Evolutionary conservation across 2,329 filamentous ascomycete species (phyloP), one percentile per base, ranked within the genome.

Genomic region (Neofusicoccum parvum): DNA sequence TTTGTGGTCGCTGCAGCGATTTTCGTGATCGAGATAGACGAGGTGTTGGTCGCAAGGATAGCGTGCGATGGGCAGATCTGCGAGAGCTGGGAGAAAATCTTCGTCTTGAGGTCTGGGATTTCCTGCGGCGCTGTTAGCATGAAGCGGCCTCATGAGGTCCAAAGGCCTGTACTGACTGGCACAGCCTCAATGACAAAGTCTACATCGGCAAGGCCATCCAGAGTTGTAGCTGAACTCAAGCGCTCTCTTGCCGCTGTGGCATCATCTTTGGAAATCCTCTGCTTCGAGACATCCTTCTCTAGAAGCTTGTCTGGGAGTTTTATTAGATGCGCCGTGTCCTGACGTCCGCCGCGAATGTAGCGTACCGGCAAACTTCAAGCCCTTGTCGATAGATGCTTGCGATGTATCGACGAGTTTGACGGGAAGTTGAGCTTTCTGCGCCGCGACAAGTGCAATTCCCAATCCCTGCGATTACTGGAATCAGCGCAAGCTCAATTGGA

Each of bases 141-240:
- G 46, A 32, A 23, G 17, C 27, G 12, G 17, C n/a, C 15, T 27
- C 12, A 15, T 27, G 7, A 14, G 17, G 46, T 32, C 5, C 27
- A 32, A 7, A 32, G 6, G 5, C 27, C 1, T 5, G 27, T 32
- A 62, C 69, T 36, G 70, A 75, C 80, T 27, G 95, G 95, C 9
- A 99, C 93, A 15, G 95, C 95, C 82, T 99, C 95, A 74, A 99
- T 98, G 65, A 99, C 90, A 78, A 99, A 97, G 81, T 99, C 95
- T 41, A 93, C 91, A n/a, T 88, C 86, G 32, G 87, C 87, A 23
- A 98, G 87, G 66, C 90, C 86, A 51, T 93, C 90, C 71, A 98
- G 86, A 17, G 87, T 87, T 15, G 91, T 92, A 62, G 87, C 89
- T 9, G 91, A 80, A 0, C 80, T 85, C 67, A 99, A 83, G 36